A percentile compares a stretch with the other conserved stretches of the same genome.
Conservation (phyloP, 805 yeast genomes). For the Tetrapisispora taiwanensis region DNA sequence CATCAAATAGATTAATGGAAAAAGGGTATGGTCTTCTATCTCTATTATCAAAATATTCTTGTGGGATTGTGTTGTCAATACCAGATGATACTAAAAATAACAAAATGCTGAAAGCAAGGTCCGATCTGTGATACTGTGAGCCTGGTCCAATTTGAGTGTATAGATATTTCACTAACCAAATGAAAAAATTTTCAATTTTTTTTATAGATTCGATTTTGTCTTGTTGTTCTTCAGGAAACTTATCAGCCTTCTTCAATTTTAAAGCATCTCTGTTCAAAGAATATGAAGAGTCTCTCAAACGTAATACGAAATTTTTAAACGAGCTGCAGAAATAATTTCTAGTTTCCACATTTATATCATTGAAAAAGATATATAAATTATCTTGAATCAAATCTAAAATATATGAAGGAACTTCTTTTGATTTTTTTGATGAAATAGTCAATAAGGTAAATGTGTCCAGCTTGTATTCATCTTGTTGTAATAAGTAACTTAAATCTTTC, state of each 20-base stretch:
- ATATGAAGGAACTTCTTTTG: constrained; percentile 42
- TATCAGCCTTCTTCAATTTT: constrained; percentile 30
- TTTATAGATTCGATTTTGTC: constrained; percentile 25
- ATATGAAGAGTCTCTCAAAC: constrained; percentile 63
- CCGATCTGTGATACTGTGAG: constrained; percentile 43
- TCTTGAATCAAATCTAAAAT: constrained; percentile 37
- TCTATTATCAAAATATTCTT: constrained; percentile 31
- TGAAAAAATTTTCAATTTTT: constrained; percentile 32
- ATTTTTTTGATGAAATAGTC: constrained; percentile 49
- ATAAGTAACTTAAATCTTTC: constrained; percentile 27
- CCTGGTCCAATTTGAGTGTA: constrained; percentile 42
- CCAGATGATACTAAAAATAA: constrained; percentile 43
- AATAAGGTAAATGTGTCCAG: constrained; percentile 51
- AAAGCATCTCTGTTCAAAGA: constrained; percentile 42
- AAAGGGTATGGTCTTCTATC: constrained; percentile 43
- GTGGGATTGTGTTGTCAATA: constrained; percentile 38
- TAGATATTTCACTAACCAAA: constrained; percentile 30
- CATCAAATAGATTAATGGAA: constrained; percentile 34
- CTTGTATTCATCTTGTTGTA: constrained; percentile 40
- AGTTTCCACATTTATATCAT: constrained; percentile 58
- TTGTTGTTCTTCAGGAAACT: constrained; percentile 33
- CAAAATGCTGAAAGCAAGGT: constrained; percentile 41
- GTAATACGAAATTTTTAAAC: constrained; percentile 48
- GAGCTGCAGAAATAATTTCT: constrained; percentile 57
- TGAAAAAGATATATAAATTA: constrained; percentile 41